Conservation (phyloP, 1,284 basidiomycete genomes). For the Pyrrhoderma noxium region DNA sequence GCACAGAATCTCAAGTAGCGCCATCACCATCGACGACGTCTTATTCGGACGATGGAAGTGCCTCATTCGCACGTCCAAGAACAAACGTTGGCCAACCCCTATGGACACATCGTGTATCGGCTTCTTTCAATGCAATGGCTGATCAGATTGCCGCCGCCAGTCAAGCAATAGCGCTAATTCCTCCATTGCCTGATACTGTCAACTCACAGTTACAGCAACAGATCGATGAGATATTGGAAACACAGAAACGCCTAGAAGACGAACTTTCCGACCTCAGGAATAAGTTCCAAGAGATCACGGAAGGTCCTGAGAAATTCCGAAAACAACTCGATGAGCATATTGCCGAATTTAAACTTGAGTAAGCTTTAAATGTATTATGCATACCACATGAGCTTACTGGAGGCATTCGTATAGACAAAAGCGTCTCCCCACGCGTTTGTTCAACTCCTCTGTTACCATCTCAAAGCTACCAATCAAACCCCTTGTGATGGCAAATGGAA, state of each 20-base stretch:
- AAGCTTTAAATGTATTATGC: conserved; percentile 12
- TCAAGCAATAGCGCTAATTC: conserved; percentile 30
- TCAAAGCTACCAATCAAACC: conserved; percentile 29
- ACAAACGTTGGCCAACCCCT: conserved; percentile 18
- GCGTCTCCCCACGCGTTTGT: conserved; percentile 31
- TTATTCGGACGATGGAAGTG: conserved; percentile 2
- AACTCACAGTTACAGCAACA: conserved; percentile 22
- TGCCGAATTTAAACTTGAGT: conserved; percentile 32
- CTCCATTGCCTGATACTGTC: conserved; percentile 17
- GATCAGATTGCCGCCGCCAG: conserved; percentile 36
- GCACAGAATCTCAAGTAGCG: conserved; percentile 3
- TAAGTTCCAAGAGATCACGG: conserved; percentile 21
- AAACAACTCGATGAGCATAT: conserved; percentile 27
- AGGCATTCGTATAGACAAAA: conserved; percentile 26
- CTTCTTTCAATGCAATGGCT: conserved; percentile 34
- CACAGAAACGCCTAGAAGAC: conserved; percentile 25
- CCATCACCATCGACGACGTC: conserved; percentile 12
- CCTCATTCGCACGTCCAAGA: background rate
- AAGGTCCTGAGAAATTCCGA: conserved; percentile 26
- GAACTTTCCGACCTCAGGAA: conserved; percentile 26
- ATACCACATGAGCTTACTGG: background rate
- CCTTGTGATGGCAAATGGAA: conserved; percentile 29
- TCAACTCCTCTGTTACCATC: conserved; percentile 28
- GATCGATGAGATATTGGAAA: conserved; percentile 26
- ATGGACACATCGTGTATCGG: conserved; percentile 29